Base-by-base conservation (phyloP, 2,329 filamentous ascomycete genomes). In the Cordyceps fumosorosea region DNA sequence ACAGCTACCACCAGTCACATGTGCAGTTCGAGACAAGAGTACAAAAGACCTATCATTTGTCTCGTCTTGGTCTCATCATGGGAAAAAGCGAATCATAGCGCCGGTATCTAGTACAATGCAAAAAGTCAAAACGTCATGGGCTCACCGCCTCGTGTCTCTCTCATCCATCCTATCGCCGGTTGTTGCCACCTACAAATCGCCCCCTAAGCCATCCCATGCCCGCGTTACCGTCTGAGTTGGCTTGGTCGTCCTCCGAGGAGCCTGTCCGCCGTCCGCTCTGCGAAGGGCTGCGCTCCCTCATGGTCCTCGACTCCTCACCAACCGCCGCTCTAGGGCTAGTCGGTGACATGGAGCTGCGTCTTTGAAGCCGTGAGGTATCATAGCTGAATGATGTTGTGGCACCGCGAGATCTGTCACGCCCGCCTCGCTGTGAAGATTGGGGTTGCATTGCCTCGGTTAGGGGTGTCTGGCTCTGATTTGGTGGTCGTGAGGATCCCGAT, bases 191-290 rank as follows among this genome's bases (percentile, higher is more conserved):
- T 1, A 67, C 62, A 40, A 81, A 78, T 45, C 73, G 74, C 50
- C 76, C 76, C 53, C 79, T 75, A 22, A 81, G 66, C 79, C 79
- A 81, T 62, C 72, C 71, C 1, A 80, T 65, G 37, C 78, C 74
- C 3, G 76, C 74, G 45, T 71, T 67, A 3, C 71, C 70, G 44
- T 71, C 67, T 4, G 71, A 70, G 3, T 71, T 70, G n/a, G 67
- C 66, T 32, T 70, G 68, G 4, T 71, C 70, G 37, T 71, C 69
- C 34, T 37, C 34, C 34, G 34, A 37, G 11, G 62, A 64, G 11
- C 60, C 67, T 24, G 67, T 70, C 20, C 66, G 69, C 29, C 74
- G 73, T 50, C 69, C 75, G 62, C 69, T 72, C 54, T 75, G 67
- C 0, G 76, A 76, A 7, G 76, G 75, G 58, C 75, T 78, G 44